A percentile compares a stretch with the other conserved stretches of the same genome.
These are phyloP conservation scores for Heritiera fomes DNA, from an alignment of 345 rosid species.

Conservation along the genomic window DNA sequence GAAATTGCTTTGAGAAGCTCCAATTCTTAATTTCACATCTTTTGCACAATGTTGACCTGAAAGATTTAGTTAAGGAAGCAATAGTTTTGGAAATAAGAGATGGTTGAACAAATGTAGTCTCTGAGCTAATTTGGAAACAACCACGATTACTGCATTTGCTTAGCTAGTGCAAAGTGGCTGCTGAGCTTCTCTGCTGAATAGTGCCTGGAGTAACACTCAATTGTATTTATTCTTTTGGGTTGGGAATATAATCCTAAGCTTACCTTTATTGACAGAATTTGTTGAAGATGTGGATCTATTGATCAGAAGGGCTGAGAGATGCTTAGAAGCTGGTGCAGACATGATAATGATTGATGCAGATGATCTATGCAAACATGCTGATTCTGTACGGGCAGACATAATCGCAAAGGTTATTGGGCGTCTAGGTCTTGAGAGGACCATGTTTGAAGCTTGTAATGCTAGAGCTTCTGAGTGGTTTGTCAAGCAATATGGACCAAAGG, in stretches of 20 bases:
- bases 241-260: slow-evolving; percentile 15
- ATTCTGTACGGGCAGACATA: slow-evolving; percentile 69
- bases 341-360: slow-evolving; percentile 93
- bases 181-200: background rate
- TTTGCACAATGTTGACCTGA: background rate
- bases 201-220: background rate
- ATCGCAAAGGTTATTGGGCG: slow-evolving; percentile 81
- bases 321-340: slow-evolving; percentile 95
- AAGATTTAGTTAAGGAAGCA: background rate
- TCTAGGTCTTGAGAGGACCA: slow-evolving; percentile 83
- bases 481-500: slow-evolving; percentile 79
- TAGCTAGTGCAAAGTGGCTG: background rate
- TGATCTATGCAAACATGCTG: slow-evolving; percentile 72
- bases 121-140: background rate
- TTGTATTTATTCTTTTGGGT: background rate
- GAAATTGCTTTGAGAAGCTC: background rate
- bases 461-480: slow-evolving; percentile 85
- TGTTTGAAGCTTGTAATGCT: slow-evolving; percentile 85
- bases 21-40: background rate
- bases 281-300: slow-evolving; percentile 83
- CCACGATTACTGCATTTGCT: background rate
- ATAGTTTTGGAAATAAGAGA: background rate
- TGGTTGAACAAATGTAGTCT: background rate
- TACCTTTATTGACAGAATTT: slow-evolving; percentile 43
- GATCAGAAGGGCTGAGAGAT: slow-evolving; percentile 91